phyloP scores from a whole-genome alignment of 2,329 filamentous ascomycete genomes.

The Sclerotinia trifoliorum region DNA sequence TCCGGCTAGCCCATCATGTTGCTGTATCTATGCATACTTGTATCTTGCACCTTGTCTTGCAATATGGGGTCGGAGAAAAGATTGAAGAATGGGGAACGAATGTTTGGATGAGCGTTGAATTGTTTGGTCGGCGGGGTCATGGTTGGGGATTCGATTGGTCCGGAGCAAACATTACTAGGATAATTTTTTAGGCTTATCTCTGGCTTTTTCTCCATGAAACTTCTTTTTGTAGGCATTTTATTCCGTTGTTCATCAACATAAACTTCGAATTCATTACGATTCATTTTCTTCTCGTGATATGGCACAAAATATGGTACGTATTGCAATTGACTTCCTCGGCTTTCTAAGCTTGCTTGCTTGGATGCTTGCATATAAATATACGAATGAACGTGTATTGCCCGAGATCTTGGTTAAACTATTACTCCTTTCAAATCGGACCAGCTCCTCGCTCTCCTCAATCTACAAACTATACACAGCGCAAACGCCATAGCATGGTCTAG shows the following conservation, averaged over 20 bases:
- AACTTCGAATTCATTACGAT: constrained; percentile 6
- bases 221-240: constrained; percentile 4
- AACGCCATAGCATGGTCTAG: constrained; percentile 14
- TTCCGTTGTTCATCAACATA: constrained; percentile 14
- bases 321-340: neutral
- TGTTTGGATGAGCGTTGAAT: neutral
- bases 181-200: constrained; percentile 22
- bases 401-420: constrained; percentile 16
- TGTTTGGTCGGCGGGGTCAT: neutral
- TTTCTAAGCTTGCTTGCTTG: neutral
- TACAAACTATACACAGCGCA: constrained; percentile 9
- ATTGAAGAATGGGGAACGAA: constrained; percentile 1
- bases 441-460: constrained; percentile 14
- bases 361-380: constrained; percentile 7
- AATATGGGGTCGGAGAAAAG: constrained; percentile 12
- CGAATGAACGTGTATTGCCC: constrained; percentile 10
- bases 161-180: constrained; percentile 11
- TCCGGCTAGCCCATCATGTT: neutral
- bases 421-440: constrained; percentile 4
- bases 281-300: constrained; percentile 1
- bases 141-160: constrained; percentile 13
- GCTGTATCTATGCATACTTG: constrained; percentile 10
- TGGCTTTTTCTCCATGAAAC: constrained; percentile 1
- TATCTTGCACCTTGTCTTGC: constrained; percentile 12
- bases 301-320: neutral